phyloP scores from a whole-genome alignment of 345 rosid species.

The Brassica rapa region DNA sequence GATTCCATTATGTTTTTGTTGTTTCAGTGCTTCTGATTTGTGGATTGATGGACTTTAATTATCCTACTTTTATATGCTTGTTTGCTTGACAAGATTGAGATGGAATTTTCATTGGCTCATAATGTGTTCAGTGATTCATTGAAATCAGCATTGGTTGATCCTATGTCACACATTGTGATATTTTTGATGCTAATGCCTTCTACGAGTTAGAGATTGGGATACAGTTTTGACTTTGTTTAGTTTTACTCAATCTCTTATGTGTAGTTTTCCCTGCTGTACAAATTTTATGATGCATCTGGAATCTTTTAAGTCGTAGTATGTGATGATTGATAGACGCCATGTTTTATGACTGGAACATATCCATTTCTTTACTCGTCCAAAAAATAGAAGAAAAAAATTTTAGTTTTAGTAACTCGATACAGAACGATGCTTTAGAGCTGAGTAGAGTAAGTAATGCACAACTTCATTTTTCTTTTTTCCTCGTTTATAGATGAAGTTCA shows the following conservation, averaged over 20 bases:
- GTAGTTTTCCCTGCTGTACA: not conserved
- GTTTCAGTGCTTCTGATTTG: not conserved
- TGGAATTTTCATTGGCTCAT: not conserved
- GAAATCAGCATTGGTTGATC: not conserved
- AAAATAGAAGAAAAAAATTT: not conserved
- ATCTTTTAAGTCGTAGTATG: conserved; percentile 7
- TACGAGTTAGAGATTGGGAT: not conserved
- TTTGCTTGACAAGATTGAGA: not conserved
- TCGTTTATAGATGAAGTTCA: not conserved
- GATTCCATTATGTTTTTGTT: not conserved
- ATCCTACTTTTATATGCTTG: conserved; percentile 2
- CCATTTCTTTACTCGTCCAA: not conserved
- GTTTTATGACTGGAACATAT: not conserved
- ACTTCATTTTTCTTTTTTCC: not conserved
- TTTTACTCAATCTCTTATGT: not conserved
- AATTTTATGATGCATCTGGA: conserved; percentile 8
- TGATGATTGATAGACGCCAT: conserved; percentile 11
- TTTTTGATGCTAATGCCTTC: not conserved
- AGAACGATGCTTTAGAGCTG: not conserved
- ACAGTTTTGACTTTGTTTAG: not conserved
- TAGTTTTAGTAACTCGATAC: not conserved
- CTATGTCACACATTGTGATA: not conserved
- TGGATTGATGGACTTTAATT: not conserved
- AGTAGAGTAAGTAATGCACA: not conserved
- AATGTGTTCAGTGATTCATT: not conserved